These are phyloP conservation scores for Corinectria fuckeliana DNA, from an alignment of 2,329 filamentous ascomycete genomes.

Conservation along the genomic window DNA sequence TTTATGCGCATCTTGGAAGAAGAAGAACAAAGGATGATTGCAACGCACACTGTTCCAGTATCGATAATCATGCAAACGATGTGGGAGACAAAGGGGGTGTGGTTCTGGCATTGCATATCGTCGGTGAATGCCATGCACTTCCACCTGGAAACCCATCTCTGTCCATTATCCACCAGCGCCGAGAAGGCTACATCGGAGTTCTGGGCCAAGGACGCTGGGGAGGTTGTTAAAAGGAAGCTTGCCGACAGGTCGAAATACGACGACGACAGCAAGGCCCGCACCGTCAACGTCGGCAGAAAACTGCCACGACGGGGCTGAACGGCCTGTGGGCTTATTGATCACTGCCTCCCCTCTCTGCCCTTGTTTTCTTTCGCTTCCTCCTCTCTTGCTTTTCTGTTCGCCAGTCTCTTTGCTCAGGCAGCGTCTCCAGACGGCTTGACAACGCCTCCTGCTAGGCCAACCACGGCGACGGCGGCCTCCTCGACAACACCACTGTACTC, in stretches of 20 bases:
- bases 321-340: too few species aligned
- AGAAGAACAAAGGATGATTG: conserved; percentile 14
- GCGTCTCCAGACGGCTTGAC: too few species aligned
- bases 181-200: not conserved
- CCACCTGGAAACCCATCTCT: conserved; percentile 3
- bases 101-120: conserved; percentile 23
- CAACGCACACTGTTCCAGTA: conserved; percentile 10
- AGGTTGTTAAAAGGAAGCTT: conserved; percentile 2
- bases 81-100: conserved; percentile 28
- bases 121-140: not conserved
- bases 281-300: too few species aligned
- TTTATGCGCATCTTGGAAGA: conserved; percentile 27
- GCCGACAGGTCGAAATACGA: conserved; percentile 1
- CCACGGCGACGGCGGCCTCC: too few species aligned
- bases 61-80: conserved; percentile 23
- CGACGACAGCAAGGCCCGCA: too few species aligned
- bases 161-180: not conserved
- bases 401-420: too few species aligned
- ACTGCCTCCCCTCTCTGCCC: too few species aligned
- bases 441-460: too few species aligned
- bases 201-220: not conserved
- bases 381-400: too few species aligned
- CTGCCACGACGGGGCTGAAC: too few species aligned
- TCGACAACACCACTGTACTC: too few species aligned
- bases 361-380: too few species aligned